Base-by-base conservation (phyloP, 441 rosid species). In the Pelargonium australe region DNA sequence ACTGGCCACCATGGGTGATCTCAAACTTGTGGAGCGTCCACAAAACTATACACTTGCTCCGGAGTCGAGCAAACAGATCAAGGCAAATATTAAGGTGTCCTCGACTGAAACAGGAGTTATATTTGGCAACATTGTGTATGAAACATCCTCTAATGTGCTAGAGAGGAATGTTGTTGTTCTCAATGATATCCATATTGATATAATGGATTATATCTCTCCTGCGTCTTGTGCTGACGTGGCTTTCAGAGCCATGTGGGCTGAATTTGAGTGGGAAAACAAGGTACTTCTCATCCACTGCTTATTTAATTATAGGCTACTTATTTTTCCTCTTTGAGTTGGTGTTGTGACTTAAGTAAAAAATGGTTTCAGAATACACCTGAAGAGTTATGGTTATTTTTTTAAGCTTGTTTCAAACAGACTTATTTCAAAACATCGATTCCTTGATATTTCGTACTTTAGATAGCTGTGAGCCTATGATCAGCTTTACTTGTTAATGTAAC, bases 211-310 rank as follows among this genome's bases (percentile, higher is more conserved):
- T 57, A 92, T 92, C 31, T 92, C 97, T 77, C 96, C 97, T 34
- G 95, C 96, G 0, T 84, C 78, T 73, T 92, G 97, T 70, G 73
- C 91, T 16, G 97, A 89, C 64, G 82, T 88, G 66, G 91, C 96
- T 47, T 92, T 92, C 75, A 85, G 95, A 74, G 80, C 91, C 19
- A 92, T 92, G 98, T 92, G 98, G 98, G 96, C 95, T 14, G 96
- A 92, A 73, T 92, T 92, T 72, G 98, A 92, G 82, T 92, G 98
- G 98, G 98, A 92, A 82, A 92, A 90, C 83, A 92, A 90, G 95
- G 98, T 92, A 81, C 58, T 5, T n/a, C 57, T 71, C 8, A 37
- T 3, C 4, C 16, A 49, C 5, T 13, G 16, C 55, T 49, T 37
- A 37, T 4, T 37, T 3, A 37, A 20, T 0, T 20, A 37, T 4